These are phyloP conservation scores for Umbelopsis vinacea DNA, from an alignment of 192 early-diverging fungal species.

Conservation along the genomic window DNA sequence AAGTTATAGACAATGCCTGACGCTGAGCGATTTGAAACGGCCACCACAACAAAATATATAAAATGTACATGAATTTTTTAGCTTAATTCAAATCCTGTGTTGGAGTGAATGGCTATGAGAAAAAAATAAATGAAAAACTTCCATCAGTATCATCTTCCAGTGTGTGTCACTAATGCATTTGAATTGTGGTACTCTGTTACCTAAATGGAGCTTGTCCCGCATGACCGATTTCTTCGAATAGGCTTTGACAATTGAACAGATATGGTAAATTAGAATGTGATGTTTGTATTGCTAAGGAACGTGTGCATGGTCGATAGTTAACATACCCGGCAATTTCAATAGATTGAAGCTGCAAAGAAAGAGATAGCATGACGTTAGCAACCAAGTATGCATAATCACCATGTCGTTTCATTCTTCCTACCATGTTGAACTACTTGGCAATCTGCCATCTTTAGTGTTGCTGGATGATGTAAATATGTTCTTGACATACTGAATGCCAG, in stretches of 20 bases:
- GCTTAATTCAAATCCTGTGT: constrained; percentile 78
- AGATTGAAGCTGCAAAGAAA: constrained; percentile 48
- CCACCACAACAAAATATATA: neutral
- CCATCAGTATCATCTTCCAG: neutral
- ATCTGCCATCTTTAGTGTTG: constrained; percentile 55
- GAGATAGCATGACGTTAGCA: neutral
- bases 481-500: constrained; percentile 47
- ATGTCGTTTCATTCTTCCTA: constrained; percentile 24
- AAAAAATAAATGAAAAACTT: constrained; percentile 9
- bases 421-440: constrained; percentile 62
- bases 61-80: constrained; percentile 35
- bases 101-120: constrained; percentile 58
- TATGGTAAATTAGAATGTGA: constrained; percentile 35
- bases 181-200: constrained; percentile 22
- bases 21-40: neutral
- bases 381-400: neutral
- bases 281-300: neutral
- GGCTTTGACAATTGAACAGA: constrained; percentile 38
- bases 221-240: constrained; percentile 50
- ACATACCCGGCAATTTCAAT: constrained; percentile 65
- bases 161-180: neutral
- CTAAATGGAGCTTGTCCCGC: constrained; percentile 70
- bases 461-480: constrained; percentile 56
- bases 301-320: constrained; percentile 3
- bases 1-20: neutral